Base-by-base conservation (phyloP, 2,329 filamentous ascomycete genomes). In the Domatiomyces globalis region DNA sequence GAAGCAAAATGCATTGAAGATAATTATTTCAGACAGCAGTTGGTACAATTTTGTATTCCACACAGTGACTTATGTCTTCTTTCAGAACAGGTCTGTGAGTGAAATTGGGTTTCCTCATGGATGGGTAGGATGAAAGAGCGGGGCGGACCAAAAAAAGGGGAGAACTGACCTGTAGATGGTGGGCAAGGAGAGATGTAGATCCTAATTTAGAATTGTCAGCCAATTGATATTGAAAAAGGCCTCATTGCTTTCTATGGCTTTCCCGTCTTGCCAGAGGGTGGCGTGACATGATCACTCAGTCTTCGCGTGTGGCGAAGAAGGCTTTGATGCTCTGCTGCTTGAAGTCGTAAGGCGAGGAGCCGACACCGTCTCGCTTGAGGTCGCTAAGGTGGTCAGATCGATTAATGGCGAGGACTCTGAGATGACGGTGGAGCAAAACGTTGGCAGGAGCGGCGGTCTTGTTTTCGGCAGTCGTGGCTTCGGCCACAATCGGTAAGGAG, bases 281-380 rank as follows among this genome's bases (percentile, higher is more conserved):
- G 29, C 29, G 29, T 39, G 12, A 39, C 10, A 39, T 2, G 12
- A 10, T 2, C 12, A 15, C 15, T 39, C 33, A 39, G 33, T 15
- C 4, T 12, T 15, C 2, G 10, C 15, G 33, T 39, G 9, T 39
- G 33, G 12, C 10, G 66, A 95, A 89, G 70, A 92, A 95, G 0
- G 77, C 76, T 45, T 86, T 80, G 60, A 95, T 77, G 17, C 77
- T 87, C 62, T 77, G 81, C 66, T 95, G 89, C 46, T 75, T 80
- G 9, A 78, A 74, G 64, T 95, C 88, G 63, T 86, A 82, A 51
- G 76, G 75, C 42, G 84, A 76, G 60, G 84, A 92, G 50, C 87
- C 87, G 51, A 95, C 84, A 2, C 87, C 86, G 7, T 87, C 90
- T 66, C 87, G 84, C 65, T 83, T 89, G 52, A 95, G 70, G 25